Conservation (phyloP, 202 grass and related monocot species). For the Carex arenaria region DNA sequence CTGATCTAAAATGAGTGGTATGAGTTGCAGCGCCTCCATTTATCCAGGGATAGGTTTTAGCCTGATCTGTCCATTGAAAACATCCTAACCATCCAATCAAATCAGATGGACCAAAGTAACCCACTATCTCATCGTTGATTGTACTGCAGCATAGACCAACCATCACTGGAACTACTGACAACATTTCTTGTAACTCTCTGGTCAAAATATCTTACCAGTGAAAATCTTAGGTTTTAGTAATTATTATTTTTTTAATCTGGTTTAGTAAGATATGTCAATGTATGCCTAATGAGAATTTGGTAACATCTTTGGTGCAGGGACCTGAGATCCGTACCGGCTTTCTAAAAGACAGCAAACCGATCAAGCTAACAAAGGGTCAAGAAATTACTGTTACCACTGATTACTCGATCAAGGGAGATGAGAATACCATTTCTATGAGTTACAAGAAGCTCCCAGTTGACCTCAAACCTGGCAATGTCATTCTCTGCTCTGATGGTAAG, state of each 20-base stretch:
- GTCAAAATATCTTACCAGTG: background rate
- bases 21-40: background rate
- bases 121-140: background rate
- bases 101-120: background rate
- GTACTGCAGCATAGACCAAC: background rate
- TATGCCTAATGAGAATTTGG: background rate
- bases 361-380: conserved; percentile 80
- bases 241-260: background rate
- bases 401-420: conserved; percentile 82
- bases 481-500: conserved; percentile 72
- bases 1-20: background rate
- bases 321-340: conserved; percentile 96
- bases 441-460: conserved; percentile 92
- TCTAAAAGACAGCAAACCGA: conserved; percentile 76
- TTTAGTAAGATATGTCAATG: background rate
- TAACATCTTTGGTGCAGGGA: conserved; percentile 38
- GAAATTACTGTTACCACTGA: conserved; percentile 83
- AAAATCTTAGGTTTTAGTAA: background rate
- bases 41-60: background rate
- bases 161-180: background rate
- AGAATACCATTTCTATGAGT: conserved; percentile 84
- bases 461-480: conserved; percentile 83
- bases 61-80: background rate
- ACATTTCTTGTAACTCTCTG: background rate
- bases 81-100: background rate